Base-by-base conservation (phyloP, 768 basidiomycete species). In the Termitomyces sp. region DNA sequence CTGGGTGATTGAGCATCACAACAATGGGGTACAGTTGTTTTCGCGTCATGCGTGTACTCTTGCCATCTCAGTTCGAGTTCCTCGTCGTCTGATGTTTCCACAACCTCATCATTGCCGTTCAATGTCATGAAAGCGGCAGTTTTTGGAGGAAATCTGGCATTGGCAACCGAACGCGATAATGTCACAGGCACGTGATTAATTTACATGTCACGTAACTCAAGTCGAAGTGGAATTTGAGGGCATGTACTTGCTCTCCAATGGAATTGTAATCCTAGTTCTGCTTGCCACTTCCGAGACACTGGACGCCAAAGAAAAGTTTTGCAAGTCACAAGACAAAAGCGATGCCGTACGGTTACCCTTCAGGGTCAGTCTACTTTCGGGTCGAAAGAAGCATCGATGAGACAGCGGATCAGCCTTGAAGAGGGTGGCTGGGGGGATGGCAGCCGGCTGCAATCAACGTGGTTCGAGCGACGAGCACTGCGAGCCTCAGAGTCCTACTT, bases 1-100 rank as follows among this genome's bases (percentile, higher is more conserved):
- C 55, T 51, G 12, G 60, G 78, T 22, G 74, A 68, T 42, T 62
- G 44, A 53, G 22, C 18, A 51, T 51, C 59, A 41, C 34, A 33
- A 47, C 22, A 42, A 47, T 29, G 18, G 39, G 39, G 41, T 29
- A 12, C 20, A 36, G 10, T 15, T 48, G 5, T 33, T n/a, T 20
- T 28, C 13, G 24, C n/a, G 22, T 7, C n/a, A 16, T 37, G 50
- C 36, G 16, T 8, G 26, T 2, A 1, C 13, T 16, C 16, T 52
- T 15, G 57, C 45, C n/a, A 80, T 59, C 46, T 75, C 73, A 58
- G 51, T 63, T 81, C 81, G 41, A 75, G 74, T 61, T 88, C 86
- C 62, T 86, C 86, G 48, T 73, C 69, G 61, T 88, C 86, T 4
- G 85, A 87, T 18, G 86, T 86, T 64, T 83, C 83, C 15, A 87